Base-by-base conservation (phyloP, 2,329 filamentous ascomycete genomes). In the Arachnopeziza araneosa region DNA sequence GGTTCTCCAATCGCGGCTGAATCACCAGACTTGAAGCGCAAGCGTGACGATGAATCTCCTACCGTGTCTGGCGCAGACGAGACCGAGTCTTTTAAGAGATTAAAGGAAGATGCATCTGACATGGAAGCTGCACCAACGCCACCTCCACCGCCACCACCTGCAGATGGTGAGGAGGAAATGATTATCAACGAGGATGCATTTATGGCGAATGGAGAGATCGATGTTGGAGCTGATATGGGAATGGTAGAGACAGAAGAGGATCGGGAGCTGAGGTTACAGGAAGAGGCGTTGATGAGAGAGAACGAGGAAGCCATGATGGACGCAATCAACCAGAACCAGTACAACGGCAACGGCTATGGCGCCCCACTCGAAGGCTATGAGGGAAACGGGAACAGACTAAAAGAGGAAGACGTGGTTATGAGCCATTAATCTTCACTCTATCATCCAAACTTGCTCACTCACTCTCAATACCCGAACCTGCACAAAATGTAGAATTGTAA, bases 21-120 rank as follows among this genome's bases (percentile, higher is more conserved):
- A 55, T 52, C 54, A 1, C 60, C 64, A 23, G 65, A 70, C 24
- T 76, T 82, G 54, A 91, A 91, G 72, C 83, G 88, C 10, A 91
- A 91, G 72, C 81, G 87, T 54, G 77, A 79, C 10, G 78, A 78
- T n/a, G 69, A 70, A n/a, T 67, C 67, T 0, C 72, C 66, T 8
- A 52, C 61, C 22, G 36, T 44, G 17, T 48, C 17, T 23, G 8
- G 12, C 6, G 49, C 21, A 17, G 58, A 66, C 10, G 65, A 65
- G 21, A 62, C 57, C 3, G 69, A 70, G 10, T 62, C 62, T 8
- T 61, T 62, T 50, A 72, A 73, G 50, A 65, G 71, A 1, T 54
- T 70, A 2, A 73, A 72, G 55, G 69, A 71, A 30, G 67, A 65
- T 14, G 52, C 17, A 32, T 26, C 36, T 17, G 53, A 54, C 14